Conservation (phyloP, 768 basidiomycete genomes). For the Pisolithus albus region DNA sequence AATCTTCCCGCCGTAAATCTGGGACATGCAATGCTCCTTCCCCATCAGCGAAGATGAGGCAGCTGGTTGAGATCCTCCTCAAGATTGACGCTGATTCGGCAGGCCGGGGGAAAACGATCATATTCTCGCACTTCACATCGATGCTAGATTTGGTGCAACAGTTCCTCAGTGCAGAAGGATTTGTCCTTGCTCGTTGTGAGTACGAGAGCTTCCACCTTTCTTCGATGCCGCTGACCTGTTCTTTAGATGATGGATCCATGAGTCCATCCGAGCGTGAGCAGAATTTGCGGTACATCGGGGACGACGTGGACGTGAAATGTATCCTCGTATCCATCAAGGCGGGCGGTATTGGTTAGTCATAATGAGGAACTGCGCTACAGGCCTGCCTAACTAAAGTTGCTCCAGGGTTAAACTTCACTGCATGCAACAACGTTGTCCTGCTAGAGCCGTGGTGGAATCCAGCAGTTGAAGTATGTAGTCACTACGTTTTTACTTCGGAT, state of each 20-base stretch:
- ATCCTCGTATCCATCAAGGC: neutral
- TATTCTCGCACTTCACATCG: too few species aligned
- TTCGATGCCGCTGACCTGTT: too few species aligned
- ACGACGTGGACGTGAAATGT: neutral
- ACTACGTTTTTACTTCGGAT: neutral
- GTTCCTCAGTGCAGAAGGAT: too few species aligned
- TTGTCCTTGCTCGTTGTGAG: too few species aligned
- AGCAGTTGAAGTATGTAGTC: neutral
- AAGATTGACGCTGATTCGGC: too few species aligned
- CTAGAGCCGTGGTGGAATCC: neutral
- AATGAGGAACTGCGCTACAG: neutral
- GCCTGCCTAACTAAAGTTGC: neutral
- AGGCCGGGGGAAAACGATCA: too few species aligned
- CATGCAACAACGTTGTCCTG: neutral
- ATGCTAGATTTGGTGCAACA: too few species aligned
- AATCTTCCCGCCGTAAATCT: neutral
- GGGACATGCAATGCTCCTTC: too few species aligned
- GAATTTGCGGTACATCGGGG: neutral
- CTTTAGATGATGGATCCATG: neutral
- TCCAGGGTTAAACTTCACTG: neutral
- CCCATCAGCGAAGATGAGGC: too few species aligned
- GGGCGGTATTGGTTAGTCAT: neutral
- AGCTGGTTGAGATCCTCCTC: too few species aligned
- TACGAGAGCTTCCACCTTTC: too few species aligned
- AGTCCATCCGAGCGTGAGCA: neutral